Evolutionary conservation across 192 early-diverging fungal genomes (phyloP).

Genomic region (Anaeromyces robustus): DNA sequence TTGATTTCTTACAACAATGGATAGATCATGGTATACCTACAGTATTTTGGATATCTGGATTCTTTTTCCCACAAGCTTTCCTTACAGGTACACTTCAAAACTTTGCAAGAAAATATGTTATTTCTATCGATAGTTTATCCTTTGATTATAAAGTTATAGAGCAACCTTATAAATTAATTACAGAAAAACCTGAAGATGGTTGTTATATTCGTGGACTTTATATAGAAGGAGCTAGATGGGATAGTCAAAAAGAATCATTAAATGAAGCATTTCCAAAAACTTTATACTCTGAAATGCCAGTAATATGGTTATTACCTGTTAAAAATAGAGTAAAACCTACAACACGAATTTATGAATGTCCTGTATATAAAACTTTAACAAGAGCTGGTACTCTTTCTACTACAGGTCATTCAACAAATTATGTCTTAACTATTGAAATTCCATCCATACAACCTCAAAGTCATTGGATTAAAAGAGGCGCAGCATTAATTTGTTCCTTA

Average conservation of each 20-base stretch:
- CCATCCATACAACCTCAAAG: conserved; percentile 27
- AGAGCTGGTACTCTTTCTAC: conserved; percentile 39
- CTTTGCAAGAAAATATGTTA: conserved; percentile 38
- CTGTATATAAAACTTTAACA: conserved; percentile 42
- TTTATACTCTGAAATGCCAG: conserved; percentile 41
- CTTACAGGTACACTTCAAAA: conserved; percentile 42
- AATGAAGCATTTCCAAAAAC: conserved; percentile 35
- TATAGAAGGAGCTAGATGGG: conserved; percentile 44
- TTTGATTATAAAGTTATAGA: conserved; percentile 37
- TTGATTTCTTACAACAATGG: conserved; percentile 41
- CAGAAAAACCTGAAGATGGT: conserved; percentile 36
- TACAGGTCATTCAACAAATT: conserved; percentile 45
- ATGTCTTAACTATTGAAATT: conserved; percentile 39
- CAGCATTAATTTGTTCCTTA: conserved; percentile 19
- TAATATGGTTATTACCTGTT: conserved; percentile 38
- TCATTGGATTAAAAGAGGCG: conserved; percentile 42
- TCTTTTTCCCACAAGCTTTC: conserved; percentile 49
- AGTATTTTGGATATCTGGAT: conserved; percentile 41
- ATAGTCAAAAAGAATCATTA: conserved; percentile 14
- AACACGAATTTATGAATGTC: conserved; percentile 24
- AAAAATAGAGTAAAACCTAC: conserved; percentile 14
- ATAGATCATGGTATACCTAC: conserved; percentile 33
- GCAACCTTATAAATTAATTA: neutral
- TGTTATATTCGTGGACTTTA: conserved; percentile 44
- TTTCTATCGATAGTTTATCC: conserved; percentile 32